Conservation (phyloP, 768 basidiomycete genomes). For the Atractiella rhizophila region DNA sequence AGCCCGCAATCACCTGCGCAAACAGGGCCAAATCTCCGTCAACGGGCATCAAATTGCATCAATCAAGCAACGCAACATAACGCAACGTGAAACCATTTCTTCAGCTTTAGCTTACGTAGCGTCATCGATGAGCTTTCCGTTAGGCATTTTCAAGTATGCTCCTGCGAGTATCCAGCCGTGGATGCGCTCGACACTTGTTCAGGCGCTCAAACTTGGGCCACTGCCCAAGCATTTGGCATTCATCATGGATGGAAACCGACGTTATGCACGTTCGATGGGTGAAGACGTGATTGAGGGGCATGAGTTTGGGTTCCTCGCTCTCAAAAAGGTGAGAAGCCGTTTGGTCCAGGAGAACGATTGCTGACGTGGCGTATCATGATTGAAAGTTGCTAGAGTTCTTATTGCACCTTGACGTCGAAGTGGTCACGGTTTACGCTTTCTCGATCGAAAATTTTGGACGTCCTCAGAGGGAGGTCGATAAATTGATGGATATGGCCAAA, state of each 20-base stretch:
- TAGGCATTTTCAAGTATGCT: too few species aligned
- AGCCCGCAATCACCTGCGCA: too few species aligned
- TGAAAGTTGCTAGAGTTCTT: slow-evolving; percentile 61
- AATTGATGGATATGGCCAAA: slow-evolving; percentile 63
- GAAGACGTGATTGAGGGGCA: slow-evolving; percentile 53
- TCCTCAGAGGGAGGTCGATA: slow-evolving; percentile 55
- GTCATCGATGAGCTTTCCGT: too few species aligned
- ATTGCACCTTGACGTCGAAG: slow-evolving; percentile 46
- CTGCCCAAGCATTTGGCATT: slow-evolving; percentile 76
- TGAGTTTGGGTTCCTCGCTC: slow-evolving; percentile 50
- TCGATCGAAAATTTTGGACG: slow-evolving; percentile 92
- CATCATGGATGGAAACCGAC: slow-evolving; percentile 89
- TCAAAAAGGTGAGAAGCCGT: slow-evolving; percentile 38
- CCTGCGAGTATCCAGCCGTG: slow-evolving; percentile 25
- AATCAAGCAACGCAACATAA: too few species aligned
- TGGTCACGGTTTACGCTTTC: slow-evolving; percentile 91
- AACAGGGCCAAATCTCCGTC: too few species aligned
- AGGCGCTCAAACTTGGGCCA: slow-evolving; percentile 51
- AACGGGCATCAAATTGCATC: too few species aligned
- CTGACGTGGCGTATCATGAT: too few species aligned
- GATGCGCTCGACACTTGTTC: too few species aligned
- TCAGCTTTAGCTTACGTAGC: too few species aligned
- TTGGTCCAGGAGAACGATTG: not conserved
- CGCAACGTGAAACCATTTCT: too few species aligned
- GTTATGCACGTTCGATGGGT: slow-evolving; percentile 37